phyloP scores from a whole-genome alignment of 2,329 filamentous ascomycete species.

The Aspergillus jensenii region DNA sequence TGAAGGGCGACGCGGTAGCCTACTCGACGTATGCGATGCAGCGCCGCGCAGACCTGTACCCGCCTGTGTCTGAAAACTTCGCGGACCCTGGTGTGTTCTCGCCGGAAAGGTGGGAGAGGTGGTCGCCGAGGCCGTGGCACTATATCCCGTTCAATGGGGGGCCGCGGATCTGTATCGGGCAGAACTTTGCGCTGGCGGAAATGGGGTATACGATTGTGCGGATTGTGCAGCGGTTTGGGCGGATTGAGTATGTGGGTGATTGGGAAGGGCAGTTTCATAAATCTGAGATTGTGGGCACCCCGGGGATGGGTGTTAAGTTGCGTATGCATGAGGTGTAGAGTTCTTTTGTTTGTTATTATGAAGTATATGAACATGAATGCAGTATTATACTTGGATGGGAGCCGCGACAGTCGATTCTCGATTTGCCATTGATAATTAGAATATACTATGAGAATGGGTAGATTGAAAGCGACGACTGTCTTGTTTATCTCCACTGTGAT shows the following conservation, averaged over 20 bases:
- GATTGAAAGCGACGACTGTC: too few relatives aligned
- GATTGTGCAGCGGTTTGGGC: constrained; percentile 4
- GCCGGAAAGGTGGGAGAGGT: constrained; percentile 3
- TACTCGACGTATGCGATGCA: constrained; percentile 9
- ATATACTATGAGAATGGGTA: too few relatives aligned
- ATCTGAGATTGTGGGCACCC: constrained; percentile 3
- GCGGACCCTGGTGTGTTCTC: constrained; percentile 3
- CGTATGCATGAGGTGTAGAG: not conserved
- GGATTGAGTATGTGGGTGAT: constrained; percentile 3
- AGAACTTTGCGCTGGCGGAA: constrained; percentile 10
- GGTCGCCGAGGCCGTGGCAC: not conserved
- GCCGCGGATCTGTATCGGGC: constrained; percentile 10
- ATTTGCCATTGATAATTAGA: too few relatives aligned
- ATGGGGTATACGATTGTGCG: constrained; percentile 10
- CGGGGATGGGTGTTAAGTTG: constrained; percentile 1
- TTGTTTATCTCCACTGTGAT: too few relatives aligned
- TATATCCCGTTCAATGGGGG: constrained; percentile 9
- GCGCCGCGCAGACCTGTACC: constrained; percentile 4
- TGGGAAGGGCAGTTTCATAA: constrained; percentile 5
- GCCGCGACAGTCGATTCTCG: too few relatives aligned
- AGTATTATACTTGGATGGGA: too few relatives aligned
- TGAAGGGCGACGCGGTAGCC: constrained; percentile 1
- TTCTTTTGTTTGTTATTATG: not conserved
- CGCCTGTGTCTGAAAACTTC: not conserved
- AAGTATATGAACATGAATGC: too few relatives aligned